A percentile compares a stretch with the other conserved stretches of the same genome.
phyloP scores from a whole-genome alignment of 2,329 filamentous ascomycete genomes.

The Celoporthe dispersa region DNA sequence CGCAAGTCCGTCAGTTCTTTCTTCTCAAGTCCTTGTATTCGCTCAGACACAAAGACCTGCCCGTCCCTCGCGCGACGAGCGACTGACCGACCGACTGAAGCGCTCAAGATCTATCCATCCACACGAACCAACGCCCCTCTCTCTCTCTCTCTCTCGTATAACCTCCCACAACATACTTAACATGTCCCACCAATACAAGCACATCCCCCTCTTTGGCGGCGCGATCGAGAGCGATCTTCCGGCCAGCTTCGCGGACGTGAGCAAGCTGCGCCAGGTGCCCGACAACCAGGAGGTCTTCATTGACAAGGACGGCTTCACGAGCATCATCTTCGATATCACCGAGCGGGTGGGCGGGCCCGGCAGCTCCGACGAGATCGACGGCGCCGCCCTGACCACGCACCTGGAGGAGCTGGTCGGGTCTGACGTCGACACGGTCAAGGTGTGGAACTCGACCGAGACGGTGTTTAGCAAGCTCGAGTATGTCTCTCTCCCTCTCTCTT shows the following conservation, averaged over 20 bases:
- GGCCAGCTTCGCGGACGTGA: constrained; percentile 71
- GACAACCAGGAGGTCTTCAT: constrained; percentile 94
- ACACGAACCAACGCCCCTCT: neutral
- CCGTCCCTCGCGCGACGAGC: neutral
- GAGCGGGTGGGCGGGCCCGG: constrained; percentile 71
- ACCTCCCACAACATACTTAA: constrained; percentile 18
- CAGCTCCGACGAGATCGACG: constrained; percentile 64
- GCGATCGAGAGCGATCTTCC: constrained; percentile 73
- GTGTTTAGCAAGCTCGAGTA: constrained; percentile 61
- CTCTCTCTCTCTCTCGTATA: neutral
- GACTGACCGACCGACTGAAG: neutral
- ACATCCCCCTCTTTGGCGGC: constrained; percentile 71
- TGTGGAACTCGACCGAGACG: constrained; percentile 68
- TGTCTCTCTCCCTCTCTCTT: constrained; percentile 31
- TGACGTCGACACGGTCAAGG: constrained; percentile 65
- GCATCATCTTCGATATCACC: constrained; percentile 87
- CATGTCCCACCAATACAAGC: constrained; percentile 58
- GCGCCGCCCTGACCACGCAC: constrained; percentile 70
- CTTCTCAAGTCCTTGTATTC: neutral
- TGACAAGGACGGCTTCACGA: constrained; percentile 80
- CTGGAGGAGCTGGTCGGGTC: constrained; percentile 71
- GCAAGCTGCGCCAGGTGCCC: constrained; percentile 74
- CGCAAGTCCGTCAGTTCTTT: neutral
- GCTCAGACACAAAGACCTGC: neutral
- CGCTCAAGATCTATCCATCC: neutral